phyloP scores from a whole-genome alignment of 768 basidiomycete genomes.

The Sutorius australiensis region DNA sequence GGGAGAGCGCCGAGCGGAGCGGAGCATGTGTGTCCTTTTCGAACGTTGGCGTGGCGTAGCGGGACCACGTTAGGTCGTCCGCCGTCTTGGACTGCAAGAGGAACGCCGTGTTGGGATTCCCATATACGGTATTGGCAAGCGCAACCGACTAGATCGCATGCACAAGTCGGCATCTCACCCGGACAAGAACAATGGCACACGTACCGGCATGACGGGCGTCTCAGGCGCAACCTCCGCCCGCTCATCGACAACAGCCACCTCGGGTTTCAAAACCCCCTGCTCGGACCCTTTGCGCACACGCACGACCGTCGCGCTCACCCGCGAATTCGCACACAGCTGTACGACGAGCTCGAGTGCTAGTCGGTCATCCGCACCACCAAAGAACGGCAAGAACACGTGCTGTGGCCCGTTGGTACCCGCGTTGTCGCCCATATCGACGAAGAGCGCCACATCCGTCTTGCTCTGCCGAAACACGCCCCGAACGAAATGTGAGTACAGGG shows the following conservation, averaged over 20 bases:
- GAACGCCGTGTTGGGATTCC: conserved; percentile 56
- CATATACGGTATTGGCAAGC: conserved; percentile 72
- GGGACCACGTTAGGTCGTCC: conserved; percentile 74
- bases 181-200: conserved; percentile 7
- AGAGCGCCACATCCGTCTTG: conserved; percentile 76
- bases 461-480: conserved; percentile 75
- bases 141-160: conserved; percentile 38
- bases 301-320: conserved; percentile 70
- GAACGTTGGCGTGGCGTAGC: conserved; percentile 40
- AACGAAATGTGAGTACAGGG: conserved; percentile 78
- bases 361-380: conserved; percentile 93
- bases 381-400: conserved; percentile 85
- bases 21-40: conserved; percentile 7
- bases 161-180: background rate
- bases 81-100: conserved; percentile 76
- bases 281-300: conserved; percentile 43
- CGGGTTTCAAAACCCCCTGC: conserved; percentile 44
- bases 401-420: conserved; percentile 33
- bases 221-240: conserved; percentile 35
- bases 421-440: conserved; percentile 64
- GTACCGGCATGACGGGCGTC: background rate
- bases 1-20: conserved; percentile 44
- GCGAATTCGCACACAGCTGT: conserved; percentile 65
- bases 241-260: conserved; percentile 54
- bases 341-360: conserved; percentile 77